Evolutionary conservation across 768 basidiomycete species (phyloP).

Genomic region (Pilatotrama ljubarskyi): DNA sequence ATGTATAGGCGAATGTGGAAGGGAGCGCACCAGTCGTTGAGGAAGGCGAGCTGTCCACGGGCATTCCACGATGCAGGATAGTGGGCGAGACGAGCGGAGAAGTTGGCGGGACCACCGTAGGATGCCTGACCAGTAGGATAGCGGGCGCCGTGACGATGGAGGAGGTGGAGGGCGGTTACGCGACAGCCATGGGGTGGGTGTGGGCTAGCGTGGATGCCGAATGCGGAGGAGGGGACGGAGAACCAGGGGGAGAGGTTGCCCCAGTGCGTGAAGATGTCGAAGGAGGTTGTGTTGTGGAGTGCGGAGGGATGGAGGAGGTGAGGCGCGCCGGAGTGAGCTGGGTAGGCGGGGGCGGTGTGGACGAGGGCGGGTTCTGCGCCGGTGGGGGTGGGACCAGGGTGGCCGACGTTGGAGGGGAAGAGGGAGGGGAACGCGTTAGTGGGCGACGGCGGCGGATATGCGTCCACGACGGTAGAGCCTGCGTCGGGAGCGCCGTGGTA

Average conservation of each 20-base stretch:
- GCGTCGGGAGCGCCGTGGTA: slow-evolving; percentile 57
- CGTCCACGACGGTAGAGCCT: slow-evolving; percentile 69
- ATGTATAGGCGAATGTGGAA: slow-evolving; percentile 6
- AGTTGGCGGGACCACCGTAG: slow-evolving; percentile 60
- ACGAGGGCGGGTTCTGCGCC: slow-evolving; percentile 76
- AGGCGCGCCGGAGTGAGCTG: slow-evolving; percentile 68
- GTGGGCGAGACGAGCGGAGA: slow-evolving; percentile 56
- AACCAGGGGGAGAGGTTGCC: slow-evolving; percentile 89
- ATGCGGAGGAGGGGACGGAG: slow-evolving; percentile 60
- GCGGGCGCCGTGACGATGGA: slow-evolving; percentile 83
- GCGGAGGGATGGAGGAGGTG: slow-evolving; percentile 51
- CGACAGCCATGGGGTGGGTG: slow-evolving; percentile 69
- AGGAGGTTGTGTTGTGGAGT: slow-evolving; percentile 34
- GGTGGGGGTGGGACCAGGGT: slow-evolving; percentile 76
- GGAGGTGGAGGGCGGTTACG: slow-evolving; percentile 71
- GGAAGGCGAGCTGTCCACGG: slow-evolving; percentile 63
- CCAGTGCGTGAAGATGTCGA: slow-evolving; percentile 76
- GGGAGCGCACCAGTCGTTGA: slow-evolving; percentile 75
- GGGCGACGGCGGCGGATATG: slow-evolving; percentile 71
- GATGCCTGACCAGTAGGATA: slow-evolving; percentile 63
- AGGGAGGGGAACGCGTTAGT: slow-evolving; percentile 71
- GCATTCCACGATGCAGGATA: slow-evolving; percentile 61
- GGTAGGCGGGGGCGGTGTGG: slow-evolving; percentile 73
- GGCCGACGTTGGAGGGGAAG: slow-evolving; percentile 78
- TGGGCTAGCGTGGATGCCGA: slow-evolving; percentile 72